Evolutionary conservation across 495 filamentous ascomycete genomes (phyloP).

Genomic region (Ramalina intermedia): DNA sequence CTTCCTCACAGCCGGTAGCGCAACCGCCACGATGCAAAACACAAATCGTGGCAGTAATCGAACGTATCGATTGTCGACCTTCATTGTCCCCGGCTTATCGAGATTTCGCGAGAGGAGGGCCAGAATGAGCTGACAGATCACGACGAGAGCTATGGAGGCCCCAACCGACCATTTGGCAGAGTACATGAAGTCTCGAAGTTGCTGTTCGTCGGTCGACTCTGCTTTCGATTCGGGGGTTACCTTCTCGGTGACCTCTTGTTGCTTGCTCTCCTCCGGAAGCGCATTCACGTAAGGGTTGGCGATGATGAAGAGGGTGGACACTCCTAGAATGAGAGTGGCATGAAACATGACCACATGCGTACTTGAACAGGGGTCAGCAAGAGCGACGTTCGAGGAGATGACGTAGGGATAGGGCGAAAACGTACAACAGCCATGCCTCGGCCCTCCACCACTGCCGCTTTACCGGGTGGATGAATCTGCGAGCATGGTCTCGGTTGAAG

Average conservation of each 20-base stretch:
- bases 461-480: conserved; percentile 17
- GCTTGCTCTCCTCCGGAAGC: background rate
- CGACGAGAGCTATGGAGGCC: conserved; percentile 4
- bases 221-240: background rate
- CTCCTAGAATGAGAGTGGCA: conserved; percentile 17
- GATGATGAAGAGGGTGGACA: conserved; percentile 16
- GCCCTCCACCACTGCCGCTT: conserved; percentile 17
- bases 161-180: conserved; percentile 16
- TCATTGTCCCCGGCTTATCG: conserved; percentile 12
- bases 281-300: conserved; percentile 1
- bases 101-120: conserved; percentile 14
- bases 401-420: background rate
- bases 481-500: conserved; percentile 18
- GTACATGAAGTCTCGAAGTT: conserved; percentile 1
- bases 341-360: conserved; percentile 15
- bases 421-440: conserved; percentile 16
- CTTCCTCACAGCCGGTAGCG: conserved; percentile 8
- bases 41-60: conserved; percentile 11
- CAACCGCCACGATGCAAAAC: conserved; percentile 9
- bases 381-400: background rate
- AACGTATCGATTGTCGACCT: conserved; percentile 16
- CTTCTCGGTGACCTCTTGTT: no score
- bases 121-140: conserved; percentile 12
- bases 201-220: background rate
- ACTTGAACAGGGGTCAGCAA: background rate